Conservation (phyloP, 495 filamentous ascomycete species). For the Tuber aestivum region DNA sequence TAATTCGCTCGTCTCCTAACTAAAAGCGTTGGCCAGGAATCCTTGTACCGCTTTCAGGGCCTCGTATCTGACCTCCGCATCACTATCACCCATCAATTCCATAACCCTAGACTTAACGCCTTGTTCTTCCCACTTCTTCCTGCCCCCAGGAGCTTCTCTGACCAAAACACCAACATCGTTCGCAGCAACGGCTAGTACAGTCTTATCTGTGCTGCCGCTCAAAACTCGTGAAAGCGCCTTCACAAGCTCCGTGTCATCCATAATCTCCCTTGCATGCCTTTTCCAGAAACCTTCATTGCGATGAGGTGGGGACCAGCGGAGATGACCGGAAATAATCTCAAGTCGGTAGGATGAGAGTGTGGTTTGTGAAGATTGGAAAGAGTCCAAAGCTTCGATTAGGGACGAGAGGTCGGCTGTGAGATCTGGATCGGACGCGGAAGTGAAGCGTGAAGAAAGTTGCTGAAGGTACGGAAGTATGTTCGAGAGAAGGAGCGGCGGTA, state of each 20-base stretch:
- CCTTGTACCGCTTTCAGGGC: constrained; percentile 70
- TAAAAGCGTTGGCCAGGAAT: constrained; percentile 42
- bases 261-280: constrained; percentile 86
- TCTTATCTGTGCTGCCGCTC: constrained; percentile 61
- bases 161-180: constrained; percentile 89
- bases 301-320: constrained; percentile 94
- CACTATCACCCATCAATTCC: constrained; percentile 86
- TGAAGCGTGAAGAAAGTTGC: constrained; percentile 73
- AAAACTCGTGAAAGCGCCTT: constrained; percentile 72
- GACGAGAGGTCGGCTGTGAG: constrained; percentile 75
- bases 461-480: constrained; percentile 62
- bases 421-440: constrained; percentile 68
- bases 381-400: constrained; percentile 73
- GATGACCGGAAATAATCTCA: constrained; percentile 79
- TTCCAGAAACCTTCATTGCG: constrained; percentile 86
- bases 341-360: constrained; percentile 94
- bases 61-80: constrained; percentile 92
- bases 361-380: constrained; percentile 92
- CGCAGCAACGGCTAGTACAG: constrained; percentile 90
- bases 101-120: constrained; percentile 88
- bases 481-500: constrained; percentile 58
- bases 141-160: constrained; percentile 80
- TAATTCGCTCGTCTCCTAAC: neutral
- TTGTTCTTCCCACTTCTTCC: constrained; percentile 75
- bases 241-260: constrained; percentile 79